Base-by-base conservation (phyloP, 306 rosid species). In the Macrotyloma uniflorum region DNA sequence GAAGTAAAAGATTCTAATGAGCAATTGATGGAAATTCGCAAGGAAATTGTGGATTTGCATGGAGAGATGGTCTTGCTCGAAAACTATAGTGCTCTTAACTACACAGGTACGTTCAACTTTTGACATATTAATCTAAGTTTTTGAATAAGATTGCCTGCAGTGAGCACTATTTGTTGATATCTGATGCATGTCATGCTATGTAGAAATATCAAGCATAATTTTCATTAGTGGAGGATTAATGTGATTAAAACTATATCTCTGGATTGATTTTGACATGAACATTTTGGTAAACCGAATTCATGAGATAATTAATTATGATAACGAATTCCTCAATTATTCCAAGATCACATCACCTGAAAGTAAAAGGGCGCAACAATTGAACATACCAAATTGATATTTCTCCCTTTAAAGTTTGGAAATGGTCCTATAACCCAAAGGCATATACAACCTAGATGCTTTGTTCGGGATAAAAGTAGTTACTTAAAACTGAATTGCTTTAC, bases 21-120 rank as follows among this genome's bases (percentile, higher is more conserved):
- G 42, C 87, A 90, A 83, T 63, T 94, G 80, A 83, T 89, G 64
- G 87, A 89, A 85, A 89, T 89, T 72, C 88, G 92, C n/a, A 90
- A 89, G 78, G 98, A 94, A 80, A 91, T 94, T 62, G 98, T 93
- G 35, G 98, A 93, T 85, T 89, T 93, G 75, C 98, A 94, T 4
- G 98, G 97, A 65, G 97, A 94, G 90, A 94, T 94, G 97, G 93
- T 91, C 62, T 78, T 94, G 86, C 89, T 91, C 64, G 96, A 89
- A 83, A 94, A 94, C 77, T 91, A 94, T 43, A 94, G 98, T 38
- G 91, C 97, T 63, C 91, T 94, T 68, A 94, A 94, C 88, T 94
- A 94, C 77, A 94, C 98, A 82, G 98, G 98, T 93, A 82, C 12
- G 6, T 11, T 5, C 38, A 24, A 65, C 65, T 32, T 16, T 68